Base-by-base conservation (phyloP, 345 rosid species). In the Aegle marmelos region DNA sequence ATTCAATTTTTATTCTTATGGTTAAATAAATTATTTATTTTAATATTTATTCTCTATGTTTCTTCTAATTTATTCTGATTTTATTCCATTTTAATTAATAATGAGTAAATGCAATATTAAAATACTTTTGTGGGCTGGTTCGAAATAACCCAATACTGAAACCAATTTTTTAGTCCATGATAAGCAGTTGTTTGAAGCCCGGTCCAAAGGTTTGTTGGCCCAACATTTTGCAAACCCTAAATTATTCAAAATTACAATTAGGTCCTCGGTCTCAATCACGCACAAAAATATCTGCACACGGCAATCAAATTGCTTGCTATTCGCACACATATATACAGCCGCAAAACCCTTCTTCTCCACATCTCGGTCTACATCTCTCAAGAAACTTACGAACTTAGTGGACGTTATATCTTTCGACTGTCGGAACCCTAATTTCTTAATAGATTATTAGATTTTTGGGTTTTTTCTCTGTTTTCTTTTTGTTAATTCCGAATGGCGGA, bases 401-500 rank as follows among this genome's bases (percentile, higher is more conserved):
- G 50, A 45, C 50, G 13, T 41, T 41, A 41, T 45, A 45, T 45
- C 50, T 45, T 45, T 11, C 13, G 50, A 13, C 50, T 11, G 17
- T 45, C 4, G 57, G 7, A 53, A 53, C 7, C 22, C 37, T 41
- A 39, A n/a, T 39, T 24, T 41, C 53, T 25, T 41, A 21, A 70
- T 27, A 14, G 13, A 45, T 13, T 13, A 45, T 34, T 4, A 19
- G 9, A 30, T 36, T 28, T 41, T 24, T 25, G 1, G 14, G 65
- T 36, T 37, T 67, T 30, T 30, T 53, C n/a, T 3, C 4, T n/a
- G 36, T 54, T 58, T 33, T 24, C 25, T 9, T 19, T 45, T 31
- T 60, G 70, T 30, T 17, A 24, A 11, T 14, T 53, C 36, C 34
- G 6, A 50, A 92, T 92, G 95, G 88, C 92, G 68, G 97, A 89